Evolutionary conservation across 306 rosid species (phyloP), one percentile per base, ranked within the genome.

Genomic region (Glycine latifolia): DNA sequence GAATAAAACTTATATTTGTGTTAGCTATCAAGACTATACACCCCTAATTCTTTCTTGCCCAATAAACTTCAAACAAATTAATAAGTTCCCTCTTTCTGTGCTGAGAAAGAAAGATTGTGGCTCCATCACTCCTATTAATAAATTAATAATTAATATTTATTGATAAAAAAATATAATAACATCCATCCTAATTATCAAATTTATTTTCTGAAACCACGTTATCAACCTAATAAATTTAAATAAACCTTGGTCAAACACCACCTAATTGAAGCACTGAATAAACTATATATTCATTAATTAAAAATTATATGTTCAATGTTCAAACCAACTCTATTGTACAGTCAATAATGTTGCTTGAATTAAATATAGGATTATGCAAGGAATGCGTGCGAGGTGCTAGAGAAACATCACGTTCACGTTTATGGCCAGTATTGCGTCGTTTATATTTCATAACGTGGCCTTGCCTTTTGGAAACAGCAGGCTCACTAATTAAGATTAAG

Each of bases 311-410:
- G 5, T 60, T 46, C 47, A 75, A 46, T 44, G 9, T 59, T 75
- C 79, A 44, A 60, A 60, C 70, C 79, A 46, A 59, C 69, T 31
- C 56, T 58, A 46, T 75, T 75, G 9, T 60, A 59, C 14, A 59
- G 33, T 59, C 70, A 75, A 59, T 41, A 8, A 13, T 33, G 47
- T 60, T 59, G 71, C 33, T 11, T 46, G 7, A 76, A 31, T 60
- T 76, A 76, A 48, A 76, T 58, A 58, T 44, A 60, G 11, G 44
- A 58, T 58, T 17, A 56, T 5, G 65, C 9, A 14, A 55, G 52
- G 44, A 15, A 54, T 37, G 13, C 20, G 20, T 20, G 20, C 20
- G 20, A 20, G 20, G 20, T 20, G 20, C 39, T 7, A 10, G 59
- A 71, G 26, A 54, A 15, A 73, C 17, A 55, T 14, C 69, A 43